These are phyloP conservation scores for Sugiyamaella paludigena DNA, from an alignment of 1,139 yeast species.

Conservation along the genomic window DNA sequence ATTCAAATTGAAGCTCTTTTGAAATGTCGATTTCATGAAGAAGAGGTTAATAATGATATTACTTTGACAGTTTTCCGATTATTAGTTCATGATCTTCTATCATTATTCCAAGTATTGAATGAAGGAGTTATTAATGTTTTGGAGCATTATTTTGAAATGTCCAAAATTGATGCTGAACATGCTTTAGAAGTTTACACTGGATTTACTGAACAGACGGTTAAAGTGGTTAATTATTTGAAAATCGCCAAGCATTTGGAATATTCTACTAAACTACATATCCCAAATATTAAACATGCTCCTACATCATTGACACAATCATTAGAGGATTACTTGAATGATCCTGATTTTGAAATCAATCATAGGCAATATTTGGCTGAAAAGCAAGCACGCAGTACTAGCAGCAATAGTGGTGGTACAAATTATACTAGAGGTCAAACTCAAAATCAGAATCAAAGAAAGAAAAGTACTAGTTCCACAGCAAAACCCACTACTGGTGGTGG, in stretches of 20 bases:
- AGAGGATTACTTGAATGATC: constrained; percentile 84
- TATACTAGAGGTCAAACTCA: too few species aligned
- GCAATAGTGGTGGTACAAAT: neutral
- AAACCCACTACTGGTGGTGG: too few species aligned
- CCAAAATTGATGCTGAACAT: constrained; percentile 78
- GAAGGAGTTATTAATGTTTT: constrained; percentile 92
- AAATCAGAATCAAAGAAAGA: neutral
- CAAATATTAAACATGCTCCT: constrained; percentile 96
- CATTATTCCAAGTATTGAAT: constrained; percentile 82
- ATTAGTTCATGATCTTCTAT: constrained; percentile 79
- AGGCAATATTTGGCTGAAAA: constrained; percentile 72
- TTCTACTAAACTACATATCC: constrained; percentile 86
- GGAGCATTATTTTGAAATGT: constrained; percentile 93
- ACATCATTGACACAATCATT: constrained; percentile 84
- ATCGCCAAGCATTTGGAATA: constrained; percentile 86
- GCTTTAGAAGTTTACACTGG: constrained; percentile 79
- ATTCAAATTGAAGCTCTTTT: constrained; percentile 73
- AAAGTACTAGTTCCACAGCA: constrained; percentile 4
- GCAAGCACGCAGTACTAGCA: constrained; percentile 33
- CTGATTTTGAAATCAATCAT: constrained; percentile 78
- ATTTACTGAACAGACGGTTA: constrained; percentile 82
- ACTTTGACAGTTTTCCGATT: constrained; percentile 80
- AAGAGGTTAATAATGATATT: constrained; percentile 77
- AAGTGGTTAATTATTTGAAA: constrained; percentile 81
- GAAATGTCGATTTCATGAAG: constrained; percentile 66